phyloP scores from a whole-genome alignment of 352 stramenopile species.

The Plasmopara viticola region DNA sequence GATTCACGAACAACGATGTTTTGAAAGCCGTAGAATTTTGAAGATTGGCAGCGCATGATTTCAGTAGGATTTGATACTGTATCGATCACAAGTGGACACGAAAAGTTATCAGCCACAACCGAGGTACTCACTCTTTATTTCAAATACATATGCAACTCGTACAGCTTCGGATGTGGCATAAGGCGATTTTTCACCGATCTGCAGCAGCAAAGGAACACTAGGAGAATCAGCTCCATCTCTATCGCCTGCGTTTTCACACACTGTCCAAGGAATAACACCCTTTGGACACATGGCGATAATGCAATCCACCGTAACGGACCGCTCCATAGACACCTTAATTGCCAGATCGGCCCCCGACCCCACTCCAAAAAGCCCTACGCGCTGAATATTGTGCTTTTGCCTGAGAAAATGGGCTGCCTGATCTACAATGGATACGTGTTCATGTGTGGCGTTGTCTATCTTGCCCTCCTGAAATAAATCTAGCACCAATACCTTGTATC shows the following conservation, averaged over 20 bases:
- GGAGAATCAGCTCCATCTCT: conserved; percentile 16
- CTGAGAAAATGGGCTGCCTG: conserved; percentile 55
- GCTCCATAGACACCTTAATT: conserved; percentile 56
- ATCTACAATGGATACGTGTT: conserved; percentile 33
- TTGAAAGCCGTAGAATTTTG: conserved; percentile 21
- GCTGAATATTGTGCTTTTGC: conserved; percentile 66
- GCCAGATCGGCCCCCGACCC: conserved; percentile 61
- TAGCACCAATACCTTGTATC: conserved; percentile 82
- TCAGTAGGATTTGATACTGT: conserved; percentile 54
- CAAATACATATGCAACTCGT: conserved; percentile 8
- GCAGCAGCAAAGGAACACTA: conserved; percentile 50
- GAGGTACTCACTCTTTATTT: not conserved
- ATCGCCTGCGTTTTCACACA: conserved; percentile 5
- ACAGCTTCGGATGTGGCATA: conserved; percentile 62
- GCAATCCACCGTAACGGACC: conserved; percentile 40
- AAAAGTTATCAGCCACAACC: not conserved
- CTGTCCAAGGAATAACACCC: conserved; percentile 34
- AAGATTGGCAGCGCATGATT: conserved; percentile 23
- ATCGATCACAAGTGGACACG: conserved; percentile 5
- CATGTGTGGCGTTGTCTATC: conserved; percentile 8
- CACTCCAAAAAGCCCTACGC: conserved; percentile 60
- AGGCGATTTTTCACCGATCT: conserved; percentile 57
- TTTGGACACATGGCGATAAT: conserved; percentile 67
- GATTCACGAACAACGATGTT: conserved; percentile 59
- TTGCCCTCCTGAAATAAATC: conserved; percentile 35